These are phyloP conservation scores for Tirmania nivea DNA, from an alignment of 495 filamentous ascomycete species.

Conservation along the genomic window DNA sequence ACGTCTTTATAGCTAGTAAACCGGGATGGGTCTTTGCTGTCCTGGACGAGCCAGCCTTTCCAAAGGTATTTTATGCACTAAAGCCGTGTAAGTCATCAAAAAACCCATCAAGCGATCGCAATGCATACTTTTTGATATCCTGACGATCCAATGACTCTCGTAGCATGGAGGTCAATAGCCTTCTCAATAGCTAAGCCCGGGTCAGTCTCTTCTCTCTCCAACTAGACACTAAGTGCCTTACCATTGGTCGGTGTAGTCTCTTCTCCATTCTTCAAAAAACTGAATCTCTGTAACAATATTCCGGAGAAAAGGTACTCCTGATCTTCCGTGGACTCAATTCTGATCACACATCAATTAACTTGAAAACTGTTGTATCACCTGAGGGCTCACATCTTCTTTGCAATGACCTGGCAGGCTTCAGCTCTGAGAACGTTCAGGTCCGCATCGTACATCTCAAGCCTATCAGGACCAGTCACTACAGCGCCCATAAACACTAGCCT, in stretches of 20 bases:
- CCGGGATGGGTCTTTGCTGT: slow-evolving; percentile 63
- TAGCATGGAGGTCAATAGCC: slow-evolving; percentile 76
- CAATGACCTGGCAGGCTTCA: slow-evolving; percentile 76
- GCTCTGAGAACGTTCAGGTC: slow-evolving; percentile 61
- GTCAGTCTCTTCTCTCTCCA: background rate
- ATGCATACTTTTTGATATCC: slow-evolving; percentile 57
- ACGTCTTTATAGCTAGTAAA: slow-evolving; percentile 69
- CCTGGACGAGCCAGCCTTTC: slow-evolving; percentile 89
- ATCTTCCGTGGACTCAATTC: slow-evolving; percentile 66
- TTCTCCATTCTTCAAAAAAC: slow-evolving; percentile 47
- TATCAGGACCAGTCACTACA: background rate
- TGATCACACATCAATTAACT: slow-evolving; percentile 8
- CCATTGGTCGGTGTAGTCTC: slow-evolving; percentile 61
- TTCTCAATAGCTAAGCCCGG: slow-evolving; percentile 38
- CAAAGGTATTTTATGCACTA: slow-evolving; percentile 75
- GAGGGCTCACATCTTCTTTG: slow-evolving; percentile 50
- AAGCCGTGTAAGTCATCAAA: too few relatives aligned
- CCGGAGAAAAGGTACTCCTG: slow-evolving; percentile 52
- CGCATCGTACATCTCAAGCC: slow-evolving; percentile 71
- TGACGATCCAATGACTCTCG: slow-evolving; percentile 65
- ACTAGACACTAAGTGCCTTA: background rate
- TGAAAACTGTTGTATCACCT: background rate
- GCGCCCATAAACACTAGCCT: too few relatives aligned
- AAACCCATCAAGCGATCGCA: background rate
- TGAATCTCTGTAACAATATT: slow-evolving; percentile 78